These are phyloP conservation scores for Boletus fagicola DNA, from an alignment of 768 basidiomycete species.

Conservation along the genomic window DNA sequence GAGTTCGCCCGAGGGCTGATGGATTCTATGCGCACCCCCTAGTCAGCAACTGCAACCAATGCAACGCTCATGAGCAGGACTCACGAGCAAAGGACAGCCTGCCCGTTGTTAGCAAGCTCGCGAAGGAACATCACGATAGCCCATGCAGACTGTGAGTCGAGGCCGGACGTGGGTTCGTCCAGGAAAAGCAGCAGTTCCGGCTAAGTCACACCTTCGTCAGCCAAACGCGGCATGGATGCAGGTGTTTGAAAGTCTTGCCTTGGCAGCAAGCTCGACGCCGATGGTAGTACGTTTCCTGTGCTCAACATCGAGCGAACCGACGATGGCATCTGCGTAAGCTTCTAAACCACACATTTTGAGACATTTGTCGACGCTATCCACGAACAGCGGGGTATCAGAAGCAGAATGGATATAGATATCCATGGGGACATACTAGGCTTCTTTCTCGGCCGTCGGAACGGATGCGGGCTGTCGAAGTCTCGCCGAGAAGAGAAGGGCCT, in stretches of 20 bases:
- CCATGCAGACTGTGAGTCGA: slow-evolving; percentile 54
- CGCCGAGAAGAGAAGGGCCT: slow-evolving; percentile 79
- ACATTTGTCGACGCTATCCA: slow-evolving; percentile 49
- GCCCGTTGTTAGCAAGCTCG: slow-evolving; percentile 52
- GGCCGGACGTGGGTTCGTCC: slow-evolving; percentile 60
- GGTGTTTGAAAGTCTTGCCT: slow-evolving; percentile 28
- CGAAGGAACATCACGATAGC: slow-evolving; percentile 47
- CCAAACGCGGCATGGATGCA: background rate
- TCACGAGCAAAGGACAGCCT: slow-evolving; percentile 55
- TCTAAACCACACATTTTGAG: slow-evolving; percentile 68
- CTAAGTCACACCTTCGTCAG: background rate
- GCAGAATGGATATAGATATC: background rate
- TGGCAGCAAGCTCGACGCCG: slow-evolving; percentile 59
- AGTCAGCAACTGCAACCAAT: background rate
- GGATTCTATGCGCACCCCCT: slow-evolving; percentile 10
- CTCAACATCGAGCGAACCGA: slow-evolving; percentile 53
- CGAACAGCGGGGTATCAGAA: background rate
- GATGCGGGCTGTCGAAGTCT: slow-evolving; percentile 69
- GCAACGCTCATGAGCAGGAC: slow-evolving; percentile 11
- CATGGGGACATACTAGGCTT: slow-evolving; percentile 60
- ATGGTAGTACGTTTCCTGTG: slow-evolving; percentile 58
- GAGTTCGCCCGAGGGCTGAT: slow-evolving; percentile 44
- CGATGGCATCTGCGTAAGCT: slow-evolving; percentile 57
- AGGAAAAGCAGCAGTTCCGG: slow-evolving; percentile 54
- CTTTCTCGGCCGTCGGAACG: slow-evolving; percentile 67